phyloP scores from a whole-genome alignment of 1,284 basidiomycete species.

The Heterobasidion occidentale region DNA sequence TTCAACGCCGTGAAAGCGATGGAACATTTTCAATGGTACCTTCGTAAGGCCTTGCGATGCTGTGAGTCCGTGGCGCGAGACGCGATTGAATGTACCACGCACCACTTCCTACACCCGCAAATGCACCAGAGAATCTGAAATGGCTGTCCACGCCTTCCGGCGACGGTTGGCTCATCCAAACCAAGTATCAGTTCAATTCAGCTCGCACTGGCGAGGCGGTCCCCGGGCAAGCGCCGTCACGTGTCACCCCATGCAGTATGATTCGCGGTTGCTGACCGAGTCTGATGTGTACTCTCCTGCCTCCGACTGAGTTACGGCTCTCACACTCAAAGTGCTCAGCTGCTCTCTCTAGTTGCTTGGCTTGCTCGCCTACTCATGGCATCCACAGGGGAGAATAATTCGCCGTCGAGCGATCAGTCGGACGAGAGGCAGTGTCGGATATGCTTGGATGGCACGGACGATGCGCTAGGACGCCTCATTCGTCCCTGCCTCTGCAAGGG shows the following conservation, averaged over 20 bases:
- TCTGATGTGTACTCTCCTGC: too few species aligned
- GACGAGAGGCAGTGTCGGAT: slow-evolving; percentile 65
- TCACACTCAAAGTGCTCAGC: too few species aligned
- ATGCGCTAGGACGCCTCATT: slow-evolving; percentile 59
- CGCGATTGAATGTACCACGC: slow-evolving; percentile 2
- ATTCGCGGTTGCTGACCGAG: too few species aligned
- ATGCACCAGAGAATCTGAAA: slow-evolving; percentile 46
- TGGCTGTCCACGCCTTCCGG: slow-evolving; percentile 13
- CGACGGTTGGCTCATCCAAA: too few species aligned
- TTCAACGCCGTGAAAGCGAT: too few species aligned
- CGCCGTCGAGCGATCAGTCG: slow-evolving; percentile 3
- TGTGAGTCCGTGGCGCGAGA: neutral
- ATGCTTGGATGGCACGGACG: slow-evolving; percentile 61
- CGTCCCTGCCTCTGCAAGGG: slow-evolving; percentile 73
- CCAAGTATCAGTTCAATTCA: too few species aligned
- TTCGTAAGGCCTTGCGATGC: slow-evolving; percentile 47
- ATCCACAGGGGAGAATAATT: neutral
- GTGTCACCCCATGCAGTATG: too few species aligned
- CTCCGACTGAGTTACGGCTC: too few species aligned
- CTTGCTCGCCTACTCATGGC: too few species aligned
- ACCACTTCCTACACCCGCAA: slow-evolving; percentile 61
- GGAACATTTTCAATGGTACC: slow-evolving; percentile 21
- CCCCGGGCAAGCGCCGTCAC: too few species aligned
- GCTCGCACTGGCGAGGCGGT: too few species aligned
- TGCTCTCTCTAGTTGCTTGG: too few species aligned